Percentiles rank a stretch among this genome's conserved stretches.
Conservation (phyloP, 2,329 filamentous ascomycete genomes). For the Penicillium corylophilum region DNA sequence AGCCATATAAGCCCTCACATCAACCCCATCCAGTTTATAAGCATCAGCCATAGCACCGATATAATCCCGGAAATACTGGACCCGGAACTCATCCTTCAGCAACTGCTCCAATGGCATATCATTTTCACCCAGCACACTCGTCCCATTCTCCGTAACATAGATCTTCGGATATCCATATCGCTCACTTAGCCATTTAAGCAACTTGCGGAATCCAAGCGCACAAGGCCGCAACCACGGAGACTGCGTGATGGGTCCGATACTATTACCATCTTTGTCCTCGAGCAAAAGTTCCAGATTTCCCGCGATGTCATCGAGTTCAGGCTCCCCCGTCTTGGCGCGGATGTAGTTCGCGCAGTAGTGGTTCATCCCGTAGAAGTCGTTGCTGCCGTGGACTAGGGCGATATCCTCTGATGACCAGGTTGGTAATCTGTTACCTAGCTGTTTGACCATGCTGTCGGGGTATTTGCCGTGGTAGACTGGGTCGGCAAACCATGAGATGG, state of each 20-base stretch:
- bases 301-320: constrained; percentile 65
- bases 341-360: constrained; percentile 90
- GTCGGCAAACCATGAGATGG: constrained; percentile 85
- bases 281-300: constrained; percentile 74
- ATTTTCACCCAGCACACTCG: constrained; percentile 79
- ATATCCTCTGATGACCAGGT: constrained; percentile 70
- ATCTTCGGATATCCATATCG: constrained; percentile 75
- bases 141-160: constrained; percentile 88
- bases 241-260: constrained; percentile 79
- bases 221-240: constrained; percentile 77
- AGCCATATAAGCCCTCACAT: constrained; percentile 77
- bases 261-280: constrained; percentile 68
- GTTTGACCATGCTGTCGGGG: constrained; percentile 77
- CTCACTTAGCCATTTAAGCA: constrained; percentile 74
- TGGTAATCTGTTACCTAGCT: constrained; percentile 76
- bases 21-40: constrained; percentile 68
- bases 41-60: constrained; percentile 74
- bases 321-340: constrained; percentile 63
- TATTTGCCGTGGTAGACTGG: constrained; percentile 83
- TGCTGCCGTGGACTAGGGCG: constrained; percentile 75
- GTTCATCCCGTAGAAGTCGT: constrained; percentile 95
- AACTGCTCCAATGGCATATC: constrained; percentile 69
- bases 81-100: constrained; percentile 77
- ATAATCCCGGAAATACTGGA: constrained; percentile 75
- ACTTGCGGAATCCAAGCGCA: constrained; percentile 71